Evolutionary conservation across 83 land plant genomes (phyloP).

Genomic region (Picea abies): DNA sequence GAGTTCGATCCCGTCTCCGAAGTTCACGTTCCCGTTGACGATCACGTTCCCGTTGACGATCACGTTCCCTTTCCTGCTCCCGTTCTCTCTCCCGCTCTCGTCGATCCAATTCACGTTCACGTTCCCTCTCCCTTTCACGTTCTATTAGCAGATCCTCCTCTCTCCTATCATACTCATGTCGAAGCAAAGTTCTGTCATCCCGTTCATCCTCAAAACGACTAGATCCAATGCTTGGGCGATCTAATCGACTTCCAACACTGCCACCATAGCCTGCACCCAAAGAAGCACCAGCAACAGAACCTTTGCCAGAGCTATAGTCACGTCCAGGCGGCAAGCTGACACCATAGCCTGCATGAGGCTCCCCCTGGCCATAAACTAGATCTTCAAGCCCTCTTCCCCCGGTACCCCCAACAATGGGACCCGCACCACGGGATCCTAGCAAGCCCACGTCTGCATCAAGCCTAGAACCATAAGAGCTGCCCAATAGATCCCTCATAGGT

Average conservation of each 20-base stretch:
- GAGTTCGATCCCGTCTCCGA: constrained; percentile 37
- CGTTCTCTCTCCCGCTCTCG: constrained; percentile 50
- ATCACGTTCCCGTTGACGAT: constrained; percentile 45
- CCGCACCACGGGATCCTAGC: constrained; percentile 30
- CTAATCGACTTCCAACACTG: constrained; percentile 33
- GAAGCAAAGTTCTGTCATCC: constrained; percentile 45
- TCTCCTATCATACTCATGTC: constrained; percentile 49
- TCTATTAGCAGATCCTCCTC: constrained; percentile 67
- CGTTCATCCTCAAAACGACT: constrained; percentile 42
- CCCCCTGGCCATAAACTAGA: constrained; percentile 43
- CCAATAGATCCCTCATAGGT: constrained; percentile 15
- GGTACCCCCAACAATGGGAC: constrained; percentile 55
- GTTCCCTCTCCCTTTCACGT: constrained; percentile 39
- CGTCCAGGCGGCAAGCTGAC: constrained; percentile 81
- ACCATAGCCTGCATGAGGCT: constrained; percentile 62
- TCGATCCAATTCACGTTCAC: constrained; percentile 52
- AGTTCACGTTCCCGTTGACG: constrained; percentile 44
- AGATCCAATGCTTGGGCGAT: constrained; percentile 24
- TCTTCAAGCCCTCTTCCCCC: constrained; percentile 58
- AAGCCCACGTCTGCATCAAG: constrained; percentile 54
- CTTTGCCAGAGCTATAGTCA: constrained; percentile 65
- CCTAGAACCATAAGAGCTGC: constrained; percentile 49
- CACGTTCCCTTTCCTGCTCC: constrained; percentile 28
- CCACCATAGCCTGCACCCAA: constrained; percentile 47
- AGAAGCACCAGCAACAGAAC: constrained; percentile 28